Percentiles rank a stretch among this genome's conserved stretches.
These are phyloP conservation scores for Epichloe uncinata DNA, from an alignment of 2,329 filamentous ascomycete species.

Conservation along the genomic window DNA sequence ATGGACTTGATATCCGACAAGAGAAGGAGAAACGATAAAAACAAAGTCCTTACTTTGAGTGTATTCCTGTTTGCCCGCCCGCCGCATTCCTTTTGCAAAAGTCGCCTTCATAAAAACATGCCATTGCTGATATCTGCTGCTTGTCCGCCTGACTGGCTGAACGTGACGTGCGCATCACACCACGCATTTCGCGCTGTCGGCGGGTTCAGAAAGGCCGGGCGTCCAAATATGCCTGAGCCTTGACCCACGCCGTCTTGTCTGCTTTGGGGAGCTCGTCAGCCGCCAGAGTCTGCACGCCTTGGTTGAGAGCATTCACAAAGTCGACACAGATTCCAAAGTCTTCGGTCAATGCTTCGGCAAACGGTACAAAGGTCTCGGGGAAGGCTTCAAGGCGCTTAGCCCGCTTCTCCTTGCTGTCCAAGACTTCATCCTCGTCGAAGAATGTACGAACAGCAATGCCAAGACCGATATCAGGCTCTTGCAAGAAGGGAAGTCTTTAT, in stretches of 20 bases:
- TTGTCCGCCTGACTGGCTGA: too few relatives aligned
- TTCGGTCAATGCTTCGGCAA: slow-evolving; percentile 42
- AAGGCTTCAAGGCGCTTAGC: slow-evolving; percentile 35
- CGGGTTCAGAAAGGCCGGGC: slow-evolving; percentile 24
- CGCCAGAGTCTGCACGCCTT: slow-evolving; percentile 41
- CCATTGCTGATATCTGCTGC: not conserved
- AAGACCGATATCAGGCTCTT: slow-evolving; percentile 60
- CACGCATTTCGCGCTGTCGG: not conserved
- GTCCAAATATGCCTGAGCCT: slow-evolving; percentile 40
- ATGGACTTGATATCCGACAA: not conserved
- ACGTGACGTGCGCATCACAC: not conserved
- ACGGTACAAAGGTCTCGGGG: slow-evolving; percentile 41
- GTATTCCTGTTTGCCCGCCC: not conserved
- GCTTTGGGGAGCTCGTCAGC: slow-evolving; percentile 31
- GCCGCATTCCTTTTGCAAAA: too few relatives aligned
- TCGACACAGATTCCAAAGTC: slow-evolving; percentile 44
- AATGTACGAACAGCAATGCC: slow-evolving; percentile 72
- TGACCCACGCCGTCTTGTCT: slow-evolving; percentile 40
- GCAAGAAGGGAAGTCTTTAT: slow-evolving; percentile 49
- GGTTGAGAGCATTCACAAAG: slow-evolving; percentile 45
- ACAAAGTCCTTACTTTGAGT: not conserved
- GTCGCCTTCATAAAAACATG: not conserved
- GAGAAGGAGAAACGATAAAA: not conserved
- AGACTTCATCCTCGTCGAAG: slow-evolving; percentile 54
- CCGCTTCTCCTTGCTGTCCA: slow-evolving; percentile 37